A percentile compares a stretch with the other conserved stretches of the same genome.
Conservation (phyloP, 768 basidiomycete genomes). For the Tricholoma matsutake region DNA sequence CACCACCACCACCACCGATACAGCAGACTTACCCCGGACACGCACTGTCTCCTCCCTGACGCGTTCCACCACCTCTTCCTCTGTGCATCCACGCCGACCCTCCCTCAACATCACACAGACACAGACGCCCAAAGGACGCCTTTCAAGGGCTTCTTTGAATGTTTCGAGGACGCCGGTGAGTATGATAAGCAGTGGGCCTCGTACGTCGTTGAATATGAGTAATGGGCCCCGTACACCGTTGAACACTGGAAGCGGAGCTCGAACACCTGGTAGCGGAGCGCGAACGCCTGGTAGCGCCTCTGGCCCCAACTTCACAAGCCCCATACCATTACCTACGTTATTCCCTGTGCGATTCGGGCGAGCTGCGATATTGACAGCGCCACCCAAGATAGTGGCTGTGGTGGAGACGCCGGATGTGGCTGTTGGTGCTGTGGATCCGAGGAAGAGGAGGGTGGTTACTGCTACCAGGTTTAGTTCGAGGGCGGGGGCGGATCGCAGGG, state of each 20-base stretch:
- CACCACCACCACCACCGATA: background rate
- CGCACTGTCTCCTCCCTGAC: conserved; percentile 52
- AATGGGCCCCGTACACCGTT: background rate
- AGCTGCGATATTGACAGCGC: conserved; percentile 75
- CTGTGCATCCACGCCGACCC: conserved; percentile 40
- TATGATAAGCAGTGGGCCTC: conserved; percentile 19
- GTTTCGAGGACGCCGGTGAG: conserved; percentile 15
- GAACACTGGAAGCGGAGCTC: no score
- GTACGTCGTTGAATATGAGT: conserved; percentile 4
- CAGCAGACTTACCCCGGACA: conserved; percentile 10
- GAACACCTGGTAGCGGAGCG: no score
- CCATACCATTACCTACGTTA: no score
- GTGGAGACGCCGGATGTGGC: conserved; percentile 88
- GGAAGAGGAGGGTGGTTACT: conserved; percentile 80
- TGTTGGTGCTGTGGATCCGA: conserved; percentile 84
- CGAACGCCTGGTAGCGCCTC: no score
- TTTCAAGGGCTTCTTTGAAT: no score
- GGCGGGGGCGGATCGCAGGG: conserved; percentile 77
- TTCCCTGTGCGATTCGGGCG: conserved; percentile 55
- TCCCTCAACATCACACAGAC: conserved; percentile 30
- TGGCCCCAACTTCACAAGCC: no score
- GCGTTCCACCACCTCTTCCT: conserved; percentile 44
- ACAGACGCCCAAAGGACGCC: conserved; percentile 4
- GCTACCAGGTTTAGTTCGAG: conserved; percentile 86
- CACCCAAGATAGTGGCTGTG: conserved; percentile 79